A percentile compares a stretch with the other conserved stretches of the same genome.
Evolutionary conservation across 768 basidiomycete species (phyloP).

Genomic region (Lyophyllum atratum): DNA sequence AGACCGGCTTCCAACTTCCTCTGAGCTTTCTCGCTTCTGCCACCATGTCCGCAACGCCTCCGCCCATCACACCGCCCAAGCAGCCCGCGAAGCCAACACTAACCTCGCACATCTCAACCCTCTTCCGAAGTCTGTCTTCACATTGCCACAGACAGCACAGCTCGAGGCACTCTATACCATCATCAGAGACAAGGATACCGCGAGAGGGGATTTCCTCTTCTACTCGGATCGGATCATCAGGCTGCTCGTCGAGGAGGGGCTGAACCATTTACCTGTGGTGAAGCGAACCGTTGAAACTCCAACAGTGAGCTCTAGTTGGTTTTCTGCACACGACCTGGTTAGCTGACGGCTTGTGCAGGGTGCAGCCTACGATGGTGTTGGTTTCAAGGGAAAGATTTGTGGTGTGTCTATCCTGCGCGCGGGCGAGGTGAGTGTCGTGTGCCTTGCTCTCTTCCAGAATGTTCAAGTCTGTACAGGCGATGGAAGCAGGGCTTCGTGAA

Average conservation of each 20-base stretch:
- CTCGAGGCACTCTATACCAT: constrained; percentile 96
- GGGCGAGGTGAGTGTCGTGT: constrained; percentile 65
- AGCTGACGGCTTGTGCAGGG: constrained; percentile 44
- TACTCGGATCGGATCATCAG: constrained; percentile 93
- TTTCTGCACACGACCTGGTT: neutral
- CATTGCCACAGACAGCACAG: constrained; percentile 87
- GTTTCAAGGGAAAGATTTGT: constrained; percentile 96
- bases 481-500: constrained; percentile 96
- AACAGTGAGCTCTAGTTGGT: constrained; percentile 51
- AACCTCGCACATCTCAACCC: constrained; percentile 40
- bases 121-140: constrained; percentile 84
- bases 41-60: constrained; percentile 18
- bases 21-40: neutral
- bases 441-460: neutral
- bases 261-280: constrained; percentile 80
- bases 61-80: constrained; percentile 36
- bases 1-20: neutral
- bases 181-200: constrained; percentile 86
- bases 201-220: constrained; percentile 94
- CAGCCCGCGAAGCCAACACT: constrained; percentile 31
- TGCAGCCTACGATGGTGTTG: constrained; percentile 83
- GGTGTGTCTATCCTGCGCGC: constrained; percentile 94
- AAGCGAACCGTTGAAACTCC: constrained; percentile 82
- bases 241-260: constrained; percentile 77
- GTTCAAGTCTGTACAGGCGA: constrained; percentile 57